A percentile compares a stretch with the other conserved stretches of the same genome.
Evolutionary conservation across 2,329 filamentous ascomycete genomes (phyloP).

Genomic region (Xylaria sp.): DNA sequence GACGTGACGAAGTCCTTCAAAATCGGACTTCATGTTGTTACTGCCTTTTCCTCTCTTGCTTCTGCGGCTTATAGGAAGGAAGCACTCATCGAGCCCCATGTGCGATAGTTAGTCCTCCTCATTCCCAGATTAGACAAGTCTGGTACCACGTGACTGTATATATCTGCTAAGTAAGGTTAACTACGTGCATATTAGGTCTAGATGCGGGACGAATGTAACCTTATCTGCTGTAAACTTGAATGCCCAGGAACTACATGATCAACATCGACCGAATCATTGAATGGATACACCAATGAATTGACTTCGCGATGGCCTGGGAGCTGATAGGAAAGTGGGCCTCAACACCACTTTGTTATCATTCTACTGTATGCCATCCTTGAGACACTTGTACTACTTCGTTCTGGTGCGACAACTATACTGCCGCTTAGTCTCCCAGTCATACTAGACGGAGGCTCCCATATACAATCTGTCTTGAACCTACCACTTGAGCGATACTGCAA

Average conservation of each 20-base stretch:
- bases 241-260: neutral
- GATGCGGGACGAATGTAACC: neutral
- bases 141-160: neutral
- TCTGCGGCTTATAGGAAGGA: too few relatives aligned
- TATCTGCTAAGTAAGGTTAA: neutral
- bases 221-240: neutral
- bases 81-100: too few relatives aligned
- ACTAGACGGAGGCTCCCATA: too few relatives aligned
- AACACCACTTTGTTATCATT: neutral
- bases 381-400: neutral
- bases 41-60: too few relatives aligned
- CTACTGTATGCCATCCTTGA: neutral
- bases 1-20: too few relatives aligned
- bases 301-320: neutral
- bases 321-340: constrained; percentile 3
- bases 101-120: too few relatives aligned
- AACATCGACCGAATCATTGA: neutral
- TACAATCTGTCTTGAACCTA: too few relatives aligned
- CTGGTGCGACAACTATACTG: neutral
- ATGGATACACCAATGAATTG: neutral
- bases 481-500: too few relatives aligned
- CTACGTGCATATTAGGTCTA: neutral
- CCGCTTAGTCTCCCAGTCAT: neutral
- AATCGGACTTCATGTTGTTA: too few relatives aligned
- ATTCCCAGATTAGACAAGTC: neutral